These are phyloP conservation scores for Clarireedia hainanense DNA, from an alignment of 2,329 filamentous ascomycete genomes.

Conservation along the genomic window DNA sequence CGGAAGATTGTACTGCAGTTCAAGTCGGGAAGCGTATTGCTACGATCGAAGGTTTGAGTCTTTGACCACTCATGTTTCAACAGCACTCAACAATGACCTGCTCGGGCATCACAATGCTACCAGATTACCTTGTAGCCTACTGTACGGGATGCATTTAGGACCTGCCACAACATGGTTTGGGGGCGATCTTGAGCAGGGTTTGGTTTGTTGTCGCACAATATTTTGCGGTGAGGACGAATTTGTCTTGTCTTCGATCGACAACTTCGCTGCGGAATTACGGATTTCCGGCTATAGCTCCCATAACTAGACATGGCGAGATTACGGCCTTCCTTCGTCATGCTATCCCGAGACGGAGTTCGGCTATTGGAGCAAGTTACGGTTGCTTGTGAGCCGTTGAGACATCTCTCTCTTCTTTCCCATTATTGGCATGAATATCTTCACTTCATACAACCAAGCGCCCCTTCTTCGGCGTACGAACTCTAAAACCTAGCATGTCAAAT, in stretches of 20 bases:
- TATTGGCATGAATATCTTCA: background rate
- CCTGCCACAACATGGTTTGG: background rate
- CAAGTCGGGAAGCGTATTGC: background rate
- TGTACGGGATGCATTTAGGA: background rate
- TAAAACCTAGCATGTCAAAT: background rate
- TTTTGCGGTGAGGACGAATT: constrained; percentile 5
- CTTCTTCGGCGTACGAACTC: background rate
- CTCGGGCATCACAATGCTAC: constrained; percentile 1
- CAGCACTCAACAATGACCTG: background rate
- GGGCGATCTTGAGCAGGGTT: constrained; percentile 2
- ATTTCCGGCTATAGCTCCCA: background rate
- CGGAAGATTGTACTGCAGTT: background rate
- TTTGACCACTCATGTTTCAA: background rate
- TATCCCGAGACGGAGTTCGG: background rate
- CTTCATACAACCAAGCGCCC: background rate
- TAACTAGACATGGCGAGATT: background rate
- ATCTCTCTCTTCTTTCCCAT: background rate
- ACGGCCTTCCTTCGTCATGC: background rate
- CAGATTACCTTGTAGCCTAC: background rate
- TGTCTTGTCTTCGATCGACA: constrained; percentile 1
- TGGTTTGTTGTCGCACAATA: background rate
- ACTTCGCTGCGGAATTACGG: background rate
- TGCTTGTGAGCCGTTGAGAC: background rate
- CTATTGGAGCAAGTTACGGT: background rate
- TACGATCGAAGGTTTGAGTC: background rate